Evolutionary conservation across 2,329 filamentous ascomycete species (phyloP), one percentile per base, ranked within the genome.

Genomic region (Sporothrix humicola): DNA sequence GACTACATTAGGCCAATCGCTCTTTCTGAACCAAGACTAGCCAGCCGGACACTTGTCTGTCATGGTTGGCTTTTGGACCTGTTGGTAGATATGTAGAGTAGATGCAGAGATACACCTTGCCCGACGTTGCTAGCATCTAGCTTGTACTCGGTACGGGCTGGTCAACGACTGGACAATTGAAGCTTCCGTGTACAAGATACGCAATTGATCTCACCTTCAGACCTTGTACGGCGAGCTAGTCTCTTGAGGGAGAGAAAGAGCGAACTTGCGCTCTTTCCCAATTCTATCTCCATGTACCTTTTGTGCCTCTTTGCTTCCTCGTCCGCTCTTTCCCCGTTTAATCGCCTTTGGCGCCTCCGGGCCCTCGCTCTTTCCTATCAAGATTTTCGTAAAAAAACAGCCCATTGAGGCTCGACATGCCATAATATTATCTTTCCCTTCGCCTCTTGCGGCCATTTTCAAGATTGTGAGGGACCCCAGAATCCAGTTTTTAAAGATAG

Each of bases 321-420:
- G 56, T 59, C 56, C 56, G 56, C 37, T 42, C 56, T 59, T 59
- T 26, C 56, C 56, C 56, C 26, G 26, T 59, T 37, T 59, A 26
- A 15, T 59, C 59, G 59, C 59, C 59, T 23, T 46, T 65, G 37
- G 37, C 59, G 37, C 59, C 37, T n/a, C 7, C 42, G 17, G n/a
- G n/a, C 13, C 10, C 37, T 46, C 37, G 59, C n/a, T 65, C 37
- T 20, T 65, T 23, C 59, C 59, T 8, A 44, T 23, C 37, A 26
- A 37, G 56, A 59, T 23, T 65, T 9, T 5, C 37, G 10, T n/a
- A 23, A 65, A 65, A 63, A 65, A 65, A 46, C 37, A 23, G 37
- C 37, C 59, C 59, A 46, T 65, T 23, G 59, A 65, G 59, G 59
- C 37, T 65, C 59, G 20, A n/a, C 56, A 13, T 20, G 37, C 17